Percentiles rank a stretch among this genome's conserved stretches.
phyloP scores from a whole-genome alignment of 371 early-diverging fungal genomes.

The Syncephalastrum racemosum region DNA sequence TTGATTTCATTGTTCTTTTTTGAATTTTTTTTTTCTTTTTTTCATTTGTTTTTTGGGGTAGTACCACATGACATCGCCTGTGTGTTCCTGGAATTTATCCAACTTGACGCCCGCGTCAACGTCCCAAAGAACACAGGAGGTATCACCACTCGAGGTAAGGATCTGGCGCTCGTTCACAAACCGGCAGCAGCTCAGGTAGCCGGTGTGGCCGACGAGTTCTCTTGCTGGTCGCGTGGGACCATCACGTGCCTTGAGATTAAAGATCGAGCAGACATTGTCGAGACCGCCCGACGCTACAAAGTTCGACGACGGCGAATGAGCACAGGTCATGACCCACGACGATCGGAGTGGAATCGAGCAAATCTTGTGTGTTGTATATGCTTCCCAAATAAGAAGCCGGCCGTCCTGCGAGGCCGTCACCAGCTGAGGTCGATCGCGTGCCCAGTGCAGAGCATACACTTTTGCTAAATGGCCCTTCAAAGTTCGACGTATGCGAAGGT shows the following conservation, averaged over 20 bases:
- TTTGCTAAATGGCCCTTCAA: conserved; percentile 97
- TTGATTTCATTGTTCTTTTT: not conserved
- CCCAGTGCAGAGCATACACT: conserved; percentile 98
- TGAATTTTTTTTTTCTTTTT: conserved; percentile 1
- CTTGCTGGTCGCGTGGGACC: conserved; percentile 89
- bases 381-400: conserved; percentile 97
- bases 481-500: conserved; percentile 90
- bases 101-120: conserved; percentile 93
- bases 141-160: conserved; percentile 90
- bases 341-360: conserved; percentile 95
- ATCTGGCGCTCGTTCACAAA: conserved; percentile 93
- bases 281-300: conserved; percentile 97
- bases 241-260: conserved; percentile 90
- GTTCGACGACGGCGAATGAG: conserved; percentile 93
- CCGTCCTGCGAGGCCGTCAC: conserved; percentile 98
- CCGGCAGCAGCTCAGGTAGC: conserved; percentile 95
- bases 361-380: conserved; percentile 94
- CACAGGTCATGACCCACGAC: conserved; percentile 99
- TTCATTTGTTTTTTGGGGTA: not conserved
- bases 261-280: conserved; percentile 96
- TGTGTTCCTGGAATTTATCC: conserved; percentile 91
- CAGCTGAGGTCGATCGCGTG: conserved; percentile 86
- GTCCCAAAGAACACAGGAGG: conserved; percentile 97
- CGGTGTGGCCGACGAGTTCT: conserved; percentile 91
- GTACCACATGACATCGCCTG: conserved; percentile 95